Evolutionary conservation across 2,329 filamentous ascomycete species (phyloP), one percentile per base, ranked within the genome.

Genomic region (Curvularia verruculosa): DNA sequence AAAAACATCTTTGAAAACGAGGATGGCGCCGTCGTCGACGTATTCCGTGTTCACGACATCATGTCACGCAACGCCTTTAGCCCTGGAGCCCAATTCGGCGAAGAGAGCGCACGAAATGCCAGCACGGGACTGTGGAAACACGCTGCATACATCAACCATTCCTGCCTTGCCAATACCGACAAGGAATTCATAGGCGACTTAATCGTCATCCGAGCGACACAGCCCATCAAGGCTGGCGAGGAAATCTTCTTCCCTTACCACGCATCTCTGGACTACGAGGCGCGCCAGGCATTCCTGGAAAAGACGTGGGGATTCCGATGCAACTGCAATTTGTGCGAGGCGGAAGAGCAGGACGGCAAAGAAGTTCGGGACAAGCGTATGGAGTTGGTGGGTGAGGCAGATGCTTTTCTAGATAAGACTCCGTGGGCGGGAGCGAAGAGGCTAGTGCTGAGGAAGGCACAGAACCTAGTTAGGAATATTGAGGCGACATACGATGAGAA

Each of bases 31-130:
- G 62, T 83, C 0, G 75, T 84, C 4, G 82, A 85, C 60, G 76
- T 77, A 0, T 85, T 84, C 54, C 75, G 83, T 18, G 69, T 83
- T 2, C 74, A 79, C 49, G 72, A 73, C 28, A 81, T 81, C 51
- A 71, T 82, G 12, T 60, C 70, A 0, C 65, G 80, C 15, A 85
- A 85, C 59, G 60, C 59, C 46, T 84, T 84, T 41, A 78, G 77
- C 0, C 75, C 71, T 23, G 68, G 68, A 12, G 60, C 49, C 18
- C 67, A 70, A 29, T 69, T 62, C 69, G 63, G 63, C 23, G 61
- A 68, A 34, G 65, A 68, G 39, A 54, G 47, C n/a, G 61, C 63
- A 4, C 50, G 48, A 3, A 70, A 67, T n/a, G 63, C 66, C 8
- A 70, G 67, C 26, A 68, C 68, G 1, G 79, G 79, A 0, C 60